Evolutionary conservation across 257 asterid genomes (phyloP).

Genomic region (Solanum gandarillasii): DNA sequence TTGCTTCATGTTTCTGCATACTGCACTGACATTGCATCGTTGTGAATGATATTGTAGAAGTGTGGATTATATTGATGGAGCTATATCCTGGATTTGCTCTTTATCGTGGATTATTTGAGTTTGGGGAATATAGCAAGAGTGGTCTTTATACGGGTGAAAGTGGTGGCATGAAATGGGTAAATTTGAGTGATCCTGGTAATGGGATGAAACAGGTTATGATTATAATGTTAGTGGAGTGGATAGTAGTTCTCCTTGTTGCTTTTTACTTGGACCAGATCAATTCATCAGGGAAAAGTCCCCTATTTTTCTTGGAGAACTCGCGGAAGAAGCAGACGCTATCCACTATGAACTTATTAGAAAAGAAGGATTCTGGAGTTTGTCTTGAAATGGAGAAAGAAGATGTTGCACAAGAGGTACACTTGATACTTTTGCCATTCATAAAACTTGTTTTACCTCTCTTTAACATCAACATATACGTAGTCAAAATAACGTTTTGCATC

Average conservation of each 20-base stretch:
- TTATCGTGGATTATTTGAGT: slow-evolving; percentile 75
- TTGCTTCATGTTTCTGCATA: not conserved
- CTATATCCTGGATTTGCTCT: slow-evolving; percentile 86
- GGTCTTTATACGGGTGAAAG: slow-evolving; percentile 63
- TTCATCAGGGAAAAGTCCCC: slow-evolving; percentile 69
- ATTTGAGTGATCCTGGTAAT: slow-evolving; percentile 50
- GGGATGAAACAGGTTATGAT: slow-evolving; percentile 63
- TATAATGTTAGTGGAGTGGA: slow-evolving; percentile 71
- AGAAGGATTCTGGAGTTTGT: slow-evolving; percentile 63
- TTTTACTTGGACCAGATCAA: slow-evolving; percentile 58
- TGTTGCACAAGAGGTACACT: slow-evolving; percentile 61
- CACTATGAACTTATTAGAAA: slow-evolving; percentile 49
- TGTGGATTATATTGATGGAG: slow-evolving; percentile 71
- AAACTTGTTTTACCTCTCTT: not conserved
- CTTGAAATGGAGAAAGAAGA: slow-evolving; percentile 75
- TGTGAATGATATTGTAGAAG: slow-evolving; percentile 36
- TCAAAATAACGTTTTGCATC: not conserved
- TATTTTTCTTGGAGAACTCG: slow-evolving; percentile 35
- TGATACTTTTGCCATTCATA: not conserved
- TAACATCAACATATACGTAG: not conserved
- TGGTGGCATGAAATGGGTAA: slow-evolving; percentile 81
- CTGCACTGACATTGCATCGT: not conserved
- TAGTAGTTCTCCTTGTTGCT: slow-evolving; percentile 62
- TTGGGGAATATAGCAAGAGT: slow-evolving; percentile 52
- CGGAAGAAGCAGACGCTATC: slow-evolving; percentile 42